phyloP scores from a whole-genome alignment of 176 grass and related monocot species.

The Ananas comosus region DNA sequence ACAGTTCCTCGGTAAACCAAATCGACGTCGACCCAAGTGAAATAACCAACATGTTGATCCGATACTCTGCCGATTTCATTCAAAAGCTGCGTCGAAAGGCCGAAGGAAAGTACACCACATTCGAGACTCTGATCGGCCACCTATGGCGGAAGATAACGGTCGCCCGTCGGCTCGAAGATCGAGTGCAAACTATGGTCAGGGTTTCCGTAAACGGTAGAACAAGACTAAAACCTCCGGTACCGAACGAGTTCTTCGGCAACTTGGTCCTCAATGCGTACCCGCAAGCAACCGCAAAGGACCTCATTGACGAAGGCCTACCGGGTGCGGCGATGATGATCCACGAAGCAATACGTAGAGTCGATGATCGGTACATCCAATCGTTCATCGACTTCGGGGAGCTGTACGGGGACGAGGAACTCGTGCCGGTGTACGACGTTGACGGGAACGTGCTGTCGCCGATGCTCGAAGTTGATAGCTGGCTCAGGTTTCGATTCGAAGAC shows the following conservation, averaged over 20 bases:
- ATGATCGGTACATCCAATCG: constrained; percentile 31
- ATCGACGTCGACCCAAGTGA: constrained; percentile 1
- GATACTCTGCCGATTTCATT: constrained; percentile 28
- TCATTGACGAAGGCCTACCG: not conserved
- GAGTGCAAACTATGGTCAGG: constrained; percentile 14
- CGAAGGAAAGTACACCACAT: constrained; percentile 33
- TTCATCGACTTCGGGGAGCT: constrained; percentile 49
- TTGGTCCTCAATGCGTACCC: constrained; percentile 37
- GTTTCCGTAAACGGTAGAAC: constrained; percentile 40
- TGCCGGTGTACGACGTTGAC: constrained; percentile 1
- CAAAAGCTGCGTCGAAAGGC: constrained; percentile 18
- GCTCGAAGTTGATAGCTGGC: constrained; percentile 38
- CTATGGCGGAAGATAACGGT: constrained; percentile 45
- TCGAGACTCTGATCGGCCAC: constrained; percentile 40
- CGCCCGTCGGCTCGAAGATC: constrained; percentile 17
- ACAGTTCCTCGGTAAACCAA: too few relatives aligned
- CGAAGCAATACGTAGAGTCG: constrained; percentile 14
- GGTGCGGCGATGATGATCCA: constrained; percentile 27
- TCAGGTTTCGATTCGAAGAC: constrained; percentile 25
- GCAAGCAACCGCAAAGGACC: not conserved
- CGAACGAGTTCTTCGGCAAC: constrained; percentile 35
- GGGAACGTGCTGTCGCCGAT: constrained; percentile 23
- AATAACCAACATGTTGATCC: constrained; percentile 32
- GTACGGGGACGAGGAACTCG: constrained; percentile 21
- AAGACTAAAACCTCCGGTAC: constrained; percentile 10